A percentile compares a stretch with the other conserved stretches of the same genome.
Evolutionary conservation across 2,329 filamentous ascomycete genomes (phyloP).

Genomic region (Dactylonectria macrodidyma): DNA sequence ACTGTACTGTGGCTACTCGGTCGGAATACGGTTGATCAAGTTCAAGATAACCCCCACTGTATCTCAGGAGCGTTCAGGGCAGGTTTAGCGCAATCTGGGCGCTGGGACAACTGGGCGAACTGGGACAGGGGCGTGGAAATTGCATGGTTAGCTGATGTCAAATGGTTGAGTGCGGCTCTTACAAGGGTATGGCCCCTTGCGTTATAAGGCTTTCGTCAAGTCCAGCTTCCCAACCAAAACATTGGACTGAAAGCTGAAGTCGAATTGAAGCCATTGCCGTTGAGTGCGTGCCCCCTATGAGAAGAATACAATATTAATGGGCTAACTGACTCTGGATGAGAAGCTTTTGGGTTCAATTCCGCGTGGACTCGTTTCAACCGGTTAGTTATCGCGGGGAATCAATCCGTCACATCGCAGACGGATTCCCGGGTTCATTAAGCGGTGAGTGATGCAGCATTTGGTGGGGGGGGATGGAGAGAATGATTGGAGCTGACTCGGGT

Average conservation of each 20-base stretch:
- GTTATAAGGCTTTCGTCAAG: not conserved
- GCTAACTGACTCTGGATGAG: not conserved
- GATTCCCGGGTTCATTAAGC: conserved; percentile 17
- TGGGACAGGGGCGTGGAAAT: conserved; percentile 18
- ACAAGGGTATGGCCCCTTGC: not conserved
- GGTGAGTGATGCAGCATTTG: conserved; percentile 19
- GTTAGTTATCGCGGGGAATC: conserved; percentile 1
- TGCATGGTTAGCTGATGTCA: not conserved
- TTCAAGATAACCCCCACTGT: conserved; percentile 20
- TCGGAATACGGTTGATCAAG: not conserved
- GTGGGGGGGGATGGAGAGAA: not conserved
- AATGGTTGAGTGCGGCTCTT: not conserved
- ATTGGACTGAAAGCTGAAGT: not conserved
- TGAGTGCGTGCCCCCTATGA: not conserved
- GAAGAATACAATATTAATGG: not conserved
- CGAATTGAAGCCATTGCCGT: not conserved
- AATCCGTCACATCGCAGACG: not conserved
- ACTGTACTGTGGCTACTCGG: no score
- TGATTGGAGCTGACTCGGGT: conserved; percentile 7
- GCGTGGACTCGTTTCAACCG: not conserved
- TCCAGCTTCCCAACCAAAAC: not conserved
- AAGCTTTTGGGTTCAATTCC: not conserved
- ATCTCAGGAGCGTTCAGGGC: conserved; percentile 14
- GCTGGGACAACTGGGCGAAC: conserved; percentile 20
- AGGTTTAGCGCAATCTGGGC: conserved; percentile 26